Percentiles rank a stretch among this genome's conserved stretches.
Conservation (phyloP, 805 yeast species). For the Monosporozyma yasuniensis region DNA sequence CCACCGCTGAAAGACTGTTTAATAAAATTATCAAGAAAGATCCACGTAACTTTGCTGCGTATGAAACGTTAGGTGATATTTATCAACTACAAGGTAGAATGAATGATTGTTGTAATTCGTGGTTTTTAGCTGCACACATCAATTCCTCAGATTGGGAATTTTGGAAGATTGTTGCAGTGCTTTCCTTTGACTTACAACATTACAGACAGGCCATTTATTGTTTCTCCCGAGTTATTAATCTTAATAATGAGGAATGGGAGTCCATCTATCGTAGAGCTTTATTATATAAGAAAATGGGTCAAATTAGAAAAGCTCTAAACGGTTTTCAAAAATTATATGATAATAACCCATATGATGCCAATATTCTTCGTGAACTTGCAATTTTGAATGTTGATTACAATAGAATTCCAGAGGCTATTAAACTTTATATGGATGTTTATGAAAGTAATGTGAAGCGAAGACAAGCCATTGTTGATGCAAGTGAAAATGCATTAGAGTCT, state of each 20-base stretch:
- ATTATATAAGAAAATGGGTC: conserved; percentile 57
- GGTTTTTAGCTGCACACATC: conserved; percentile 76
- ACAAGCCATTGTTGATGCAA: conserved; percentile 23
- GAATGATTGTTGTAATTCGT: conserved; percentile 65
- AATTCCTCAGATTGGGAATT: conserved; percentile 67
- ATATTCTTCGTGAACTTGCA: conserved; percentile 53
- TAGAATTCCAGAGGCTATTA: conserved; percentile 66
- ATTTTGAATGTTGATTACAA: conserved; percentile 40
- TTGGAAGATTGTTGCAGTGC: conserved; percentile 70
- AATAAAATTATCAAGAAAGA: conserved; percentile 69
- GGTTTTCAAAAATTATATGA: conserved; percentile 54
- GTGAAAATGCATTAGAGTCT: conserved; percentile 27
- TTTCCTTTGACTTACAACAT: conserved; percentile 57
- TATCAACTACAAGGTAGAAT: conserved; percentile 56
- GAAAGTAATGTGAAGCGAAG: conserved; percentile 47
- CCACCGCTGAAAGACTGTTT: conserved; percentile 50
- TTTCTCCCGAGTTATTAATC: conserved; percentile 54
- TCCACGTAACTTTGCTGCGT: conserved; percentile 71
- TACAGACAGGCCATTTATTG: conserved; percentile 72
- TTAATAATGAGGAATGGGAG: conserved; percentile 42
- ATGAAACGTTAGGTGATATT: conserved; percentile 81
- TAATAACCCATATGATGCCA: conserved; percentile 49
- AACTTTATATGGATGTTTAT: conserved; percentile 53
- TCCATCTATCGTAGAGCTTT: conserved; percentile 57
- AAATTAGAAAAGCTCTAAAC: conserved; percentile 62